Conservation (phyloP, 768 basidiomycete species). For the Boletus reticulatus region DNA sequence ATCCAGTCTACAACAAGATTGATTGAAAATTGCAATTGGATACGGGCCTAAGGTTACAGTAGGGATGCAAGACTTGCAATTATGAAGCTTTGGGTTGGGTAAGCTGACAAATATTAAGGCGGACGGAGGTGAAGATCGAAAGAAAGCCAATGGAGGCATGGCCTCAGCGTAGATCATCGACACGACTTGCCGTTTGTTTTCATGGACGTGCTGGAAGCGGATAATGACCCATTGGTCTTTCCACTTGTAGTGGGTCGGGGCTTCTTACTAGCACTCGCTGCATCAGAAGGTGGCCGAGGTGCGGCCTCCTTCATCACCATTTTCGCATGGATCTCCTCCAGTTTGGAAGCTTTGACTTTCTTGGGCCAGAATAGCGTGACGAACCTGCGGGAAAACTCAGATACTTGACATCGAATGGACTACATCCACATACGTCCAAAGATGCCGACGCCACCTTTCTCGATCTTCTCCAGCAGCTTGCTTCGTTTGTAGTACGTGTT, state of each 20-base stretch:
- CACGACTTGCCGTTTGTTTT: conserved; percentile 62
- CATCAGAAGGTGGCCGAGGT: conserved; percentile 55
- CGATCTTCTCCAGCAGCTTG: conserved; percentile 76
- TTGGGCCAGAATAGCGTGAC: conserved; percentile 98
- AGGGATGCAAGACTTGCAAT: conserved; percentile 18
- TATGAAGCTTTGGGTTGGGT: conserved; percentile 27
- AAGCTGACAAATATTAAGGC: conserved; percentile 22
- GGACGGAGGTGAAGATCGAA: conserved; percentile 12
- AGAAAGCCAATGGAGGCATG: conserved; percentile 15
- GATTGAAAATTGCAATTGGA: conserved; percentile 14
- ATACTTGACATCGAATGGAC: not conserved
- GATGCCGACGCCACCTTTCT: conserved; percentile 86
- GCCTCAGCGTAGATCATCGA: conserved; percentile 41
- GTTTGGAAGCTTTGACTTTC: conserved; percentile 89
- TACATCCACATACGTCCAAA: conserved; percentile 83
- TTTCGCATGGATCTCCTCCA: conserved; percentile 94
- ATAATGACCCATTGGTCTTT: conserved; percentile 53
- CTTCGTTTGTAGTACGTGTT: conserved; percentile 74
- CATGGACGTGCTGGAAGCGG: conserved; percentile 41
- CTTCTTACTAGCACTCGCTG: conserved; percentile 50
- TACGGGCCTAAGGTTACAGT: conserved; percentile 25
- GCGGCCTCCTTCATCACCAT: conserved; percentile 88
- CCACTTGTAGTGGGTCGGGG: conserved; percentile 47
- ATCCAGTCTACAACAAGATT: conserved; percentile 12
- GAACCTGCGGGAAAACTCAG: conserved; percentile 53